Evolutionary conservation across 257 asterid species (phyloP), one percentile per base, ranked within the genome.

Genomic region (Solanum piurae): DNA sequence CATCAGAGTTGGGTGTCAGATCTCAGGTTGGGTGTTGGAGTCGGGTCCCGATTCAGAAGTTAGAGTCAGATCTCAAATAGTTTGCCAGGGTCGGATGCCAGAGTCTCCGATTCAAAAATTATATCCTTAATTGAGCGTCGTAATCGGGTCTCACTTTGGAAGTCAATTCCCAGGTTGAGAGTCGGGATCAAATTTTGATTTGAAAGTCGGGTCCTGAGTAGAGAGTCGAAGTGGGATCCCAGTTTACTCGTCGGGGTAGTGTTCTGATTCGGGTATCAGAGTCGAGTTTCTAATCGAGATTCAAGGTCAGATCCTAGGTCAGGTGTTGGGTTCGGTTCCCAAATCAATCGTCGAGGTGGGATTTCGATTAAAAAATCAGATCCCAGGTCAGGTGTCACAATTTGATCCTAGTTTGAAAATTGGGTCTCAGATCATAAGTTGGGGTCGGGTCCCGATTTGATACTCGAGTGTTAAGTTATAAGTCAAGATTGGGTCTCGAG

Each of bases 261-360:
- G n/a, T 55, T 55, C 0, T 18, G 2, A 55, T 55, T 55, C 0
- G 64, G 4, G 11, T 55, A 7, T 18, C 0, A 20, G 1, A 55
- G n/a, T 55, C 25, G 2, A 55, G 11, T 55, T 55, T 55, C 0
- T 0, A 0, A 16, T 55, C 11, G 11, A 55, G 10, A 55, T 18
- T 20, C 25, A 55, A 55, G n/a, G 11, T 55, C 25, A 20, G 0
- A 18, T 20, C n/a, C 10, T 7, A 55, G 2, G n/a, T 18, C 5
- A 55, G 8, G 25, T 7, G 25, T 55, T 55, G 64, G 10, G 64
- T 55, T 55, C 2, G 1, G 2, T 49, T 49, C 58, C 58, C 58
- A 49, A 49, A 49, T 49, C 58, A 7, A 5, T 49, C 0, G 2
- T 49, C 21, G 58, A 49, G 20, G 58, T 49, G 7, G 6, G 58